Conservation (phyloP, 1,284 basidiomycete species). For the Amylostereum chailletii region DNA sequence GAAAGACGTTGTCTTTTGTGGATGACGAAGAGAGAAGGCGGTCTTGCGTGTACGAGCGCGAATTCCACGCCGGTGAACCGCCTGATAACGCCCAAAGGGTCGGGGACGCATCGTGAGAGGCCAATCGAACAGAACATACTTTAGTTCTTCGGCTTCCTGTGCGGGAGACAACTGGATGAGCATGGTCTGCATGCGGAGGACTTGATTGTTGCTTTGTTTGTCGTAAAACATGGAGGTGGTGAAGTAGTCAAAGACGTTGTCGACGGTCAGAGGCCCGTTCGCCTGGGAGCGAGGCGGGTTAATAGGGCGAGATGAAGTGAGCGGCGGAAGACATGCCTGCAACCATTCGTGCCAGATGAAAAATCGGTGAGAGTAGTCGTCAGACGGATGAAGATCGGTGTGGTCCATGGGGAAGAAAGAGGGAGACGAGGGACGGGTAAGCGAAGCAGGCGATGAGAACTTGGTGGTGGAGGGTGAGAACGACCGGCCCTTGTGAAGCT, state of each 20-base stretch:
- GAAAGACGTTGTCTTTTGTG: slow-evolving; percentile 78
- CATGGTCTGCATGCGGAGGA: slow-evolving; percentile 83
- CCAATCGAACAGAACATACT: slow-evolving; percentile 32
- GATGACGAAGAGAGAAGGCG: slow-evolving; percentile 76
- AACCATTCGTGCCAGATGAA: slow-evolving; percentile 87
- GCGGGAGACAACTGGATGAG: slow-evolving; percentile 62
- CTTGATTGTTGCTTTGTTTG: slow-evolving; percentile 83
- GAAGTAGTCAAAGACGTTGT: slow-evolving; percentile 83
- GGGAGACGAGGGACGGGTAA: background rate
- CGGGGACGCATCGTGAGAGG: slow-evolving; percentile 1
- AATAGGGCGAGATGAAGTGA: background rate
- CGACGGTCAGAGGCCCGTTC: slow-evolving; percentile 62
- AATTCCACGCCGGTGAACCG: slow-evolving; percentile 81
- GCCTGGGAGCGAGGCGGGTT: slow-evolving; percentile 32
- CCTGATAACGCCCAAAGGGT: slow-evolving; percentile 27
- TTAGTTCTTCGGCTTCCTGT: slow-evolving; percentile 75
- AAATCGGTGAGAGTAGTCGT: slow-evolving; percentile 72
- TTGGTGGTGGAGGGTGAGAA: too few species aligned
- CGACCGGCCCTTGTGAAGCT: too few species aligned
- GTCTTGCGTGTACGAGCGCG: slow-evolving; percentile 66
- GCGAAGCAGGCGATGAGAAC: too few species aligned
- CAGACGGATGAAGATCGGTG: slow-evolving; percentile 65
- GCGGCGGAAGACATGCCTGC: slow-evolving; percentile 32
- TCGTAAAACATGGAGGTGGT: slow-evolving; percentile 83
- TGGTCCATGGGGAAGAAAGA: slow-evolving; percentile 41